Evolutionary conservation across 768 basidiomycete genomes (phyloP), one percentile per base, ranked within the genome.

Genomic region (Tulasnella sp.): DNA sequence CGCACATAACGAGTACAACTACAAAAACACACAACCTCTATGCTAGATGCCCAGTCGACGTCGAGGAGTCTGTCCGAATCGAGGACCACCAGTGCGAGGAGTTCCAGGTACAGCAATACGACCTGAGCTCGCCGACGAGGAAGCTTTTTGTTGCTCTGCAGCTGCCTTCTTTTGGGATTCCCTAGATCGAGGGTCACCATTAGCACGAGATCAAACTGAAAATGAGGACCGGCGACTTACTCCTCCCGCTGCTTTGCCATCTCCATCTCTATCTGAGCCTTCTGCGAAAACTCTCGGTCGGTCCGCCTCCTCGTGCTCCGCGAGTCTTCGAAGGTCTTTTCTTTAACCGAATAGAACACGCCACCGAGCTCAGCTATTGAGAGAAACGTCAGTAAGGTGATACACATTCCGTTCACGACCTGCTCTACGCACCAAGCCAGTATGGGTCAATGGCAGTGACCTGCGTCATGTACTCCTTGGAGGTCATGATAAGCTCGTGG

Each of bases 391-490:
- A 72, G 40, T 18, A 34, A 37, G 78, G 44, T 44, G 3, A 18
- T 72, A 8, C 20, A 6, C 11, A 31, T 7, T 11, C 5, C 28
- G 31, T 42, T 42, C 46, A 46, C 40, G 14, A 22, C 7, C 3
- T 78, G 85, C 89, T 85, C n/a, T 22, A 54, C 54, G 22, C 86
- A 95, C 96, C 96, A 48, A 99, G 90, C 98, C 98, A 99, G 86
- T 96, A 96, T 3, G 98, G 93, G 84, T 99, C 96, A 82, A 99
- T 94, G 0, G 97, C 92, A 2, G 98, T 98, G n/a, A 99, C 98
- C 85, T 96, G 96, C 24, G 97, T 97, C 97, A 98, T 98, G 87
- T 99, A 99, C 86, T 95, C 93, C 84, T 97, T 97, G 44, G 96
- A 97, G 16, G 96, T 97, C 83, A 97, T 88, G 81, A 98, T 97